A percentile compares a stretch with the other conserved stretches of the same genome.
Conservation (phyloP, 495 filamentous ascomycete genomes). For the Hypoxylon trugodes region DNA sequence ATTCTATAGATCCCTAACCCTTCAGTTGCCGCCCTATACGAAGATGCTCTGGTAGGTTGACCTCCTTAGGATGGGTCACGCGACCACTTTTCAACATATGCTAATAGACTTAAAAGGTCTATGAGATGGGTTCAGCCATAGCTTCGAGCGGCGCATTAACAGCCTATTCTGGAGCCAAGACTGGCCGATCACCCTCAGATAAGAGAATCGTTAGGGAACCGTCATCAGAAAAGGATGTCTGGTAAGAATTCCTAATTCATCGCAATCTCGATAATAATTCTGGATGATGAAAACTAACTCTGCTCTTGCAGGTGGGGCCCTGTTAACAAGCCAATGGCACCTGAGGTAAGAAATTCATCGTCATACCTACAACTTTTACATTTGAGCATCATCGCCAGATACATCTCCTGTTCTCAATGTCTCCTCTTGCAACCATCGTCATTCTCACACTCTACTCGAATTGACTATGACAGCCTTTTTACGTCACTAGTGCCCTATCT, state of each 20-base stretch:
- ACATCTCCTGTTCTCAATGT: slow-evolving; percentile 7
- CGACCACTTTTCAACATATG: slow-evolving; percentile 20
- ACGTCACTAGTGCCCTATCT: slow-evolving; percentile 14
- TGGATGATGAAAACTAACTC: slow-evolving; percentile 14
- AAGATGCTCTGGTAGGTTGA: slow-evolving; percentile 82
- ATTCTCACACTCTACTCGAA: neutral
- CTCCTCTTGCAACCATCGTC: slow-evolving; percentile 1
- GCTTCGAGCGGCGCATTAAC: slow-evolving; percentile 93
- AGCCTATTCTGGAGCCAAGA: slow-evolving; percentile 98
- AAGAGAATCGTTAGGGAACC: slow-evolving; percentile 97
- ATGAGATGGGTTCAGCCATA: slow-evolving; percentile 97
- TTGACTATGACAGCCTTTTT: slow-evolving; percentile 18
- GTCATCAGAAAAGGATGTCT: slow-evolving; percentile 87
- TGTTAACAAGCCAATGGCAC: slow-evolving; percentile 98
- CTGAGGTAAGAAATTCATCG: slow-evolving; percentile 75
- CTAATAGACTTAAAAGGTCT: slow-evolving; percentile 59
- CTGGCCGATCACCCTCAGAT: slow-evolving; percentile 93
- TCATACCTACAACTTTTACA: slow-evolving; percentile 3
- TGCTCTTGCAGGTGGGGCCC: slow-evolving; percentile 64
- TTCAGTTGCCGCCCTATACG: slow-evolving; percentile 92
- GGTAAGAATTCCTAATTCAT: slow-evolving; percentile 71
- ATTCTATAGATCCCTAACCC: slow-evolving; percentile 79
- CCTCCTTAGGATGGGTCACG: slow-evolving; percentile 13
- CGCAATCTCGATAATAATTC: neutral
- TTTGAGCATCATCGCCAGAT: neutral